These are phyloP conservation scores for Ascochyta lentis DNA, from an alignment of 2,329 filamentous ascomycete species.

Conservation along the genomic window DNA sequence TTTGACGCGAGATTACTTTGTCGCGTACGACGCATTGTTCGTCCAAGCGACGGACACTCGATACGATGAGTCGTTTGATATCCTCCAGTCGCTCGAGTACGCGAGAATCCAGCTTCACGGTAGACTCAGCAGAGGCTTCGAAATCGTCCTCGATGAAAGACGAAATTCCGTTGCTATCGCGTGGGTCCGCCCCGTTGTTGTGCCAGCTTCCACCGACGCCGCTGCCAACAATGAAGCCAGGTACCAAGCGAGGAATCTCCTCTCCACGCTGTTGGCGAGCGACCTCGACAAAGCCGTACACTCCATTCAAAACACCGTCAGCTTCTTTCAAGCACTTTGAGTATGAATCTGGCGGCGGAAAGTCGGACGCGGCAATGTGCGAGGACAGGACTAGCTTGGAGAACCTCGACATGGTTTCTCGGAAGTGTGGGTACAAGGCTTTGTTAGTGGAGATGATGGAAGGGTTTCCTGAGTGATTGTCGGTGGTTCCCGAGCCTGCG, in stretches of 20 bases:
- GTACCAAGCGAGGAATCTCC: conserved; percentile 88
- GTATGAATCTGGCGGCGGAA: conserved; percentile 90
- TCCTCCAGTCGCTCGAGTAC: conserved; percentile 86
- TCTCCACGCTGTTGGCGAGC: conserved; percentile 92
- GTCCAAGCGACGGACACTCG: conserved; percentile 84
- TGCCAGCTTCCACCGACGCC: conserved; percentile 86
- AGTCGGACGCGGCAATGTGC: conserved; percentile 95
- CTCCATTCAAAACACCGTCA: conserved; percentile 92
- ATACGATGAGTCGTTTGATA: conserved; percentile 82
- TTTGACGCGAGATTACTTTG: conserved; percentile 79
- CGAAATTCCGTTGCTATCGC: conserved; percentile 69
- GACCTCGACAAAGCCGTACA: conserved; percentile 96
- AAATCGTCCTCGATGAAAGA: conserved; percentile 86
- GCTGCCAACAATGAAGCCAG: conserved; percentile 90
- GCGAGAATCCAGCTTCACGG: conserved; percentile 74
- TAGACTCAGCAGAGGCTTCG: conserved; percentile 74
- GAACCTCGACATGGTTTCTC: conserved; percentile 99
- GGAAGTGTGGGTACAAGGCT: conserved; percentile 92
- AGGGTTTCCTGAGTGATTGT: conserved; percentile 97
- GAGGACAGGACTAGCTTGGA: conserved; percentile 99
- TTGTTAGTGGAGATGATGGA: conserved; percentile 99
- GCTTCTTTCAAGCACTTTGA: conserved; percentile 96
- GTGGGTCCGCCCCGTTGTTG: conserved; percentile 67
- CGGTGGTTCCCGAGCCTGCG: conserved; percentile 93
- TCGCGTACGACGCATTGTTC: conserved; percentile 79